Evolutionary conservation across 2,329 filamentous ascomycete genomes (phyloP).

Genomic region (Colletotrichum tofieldiae): DNA sequence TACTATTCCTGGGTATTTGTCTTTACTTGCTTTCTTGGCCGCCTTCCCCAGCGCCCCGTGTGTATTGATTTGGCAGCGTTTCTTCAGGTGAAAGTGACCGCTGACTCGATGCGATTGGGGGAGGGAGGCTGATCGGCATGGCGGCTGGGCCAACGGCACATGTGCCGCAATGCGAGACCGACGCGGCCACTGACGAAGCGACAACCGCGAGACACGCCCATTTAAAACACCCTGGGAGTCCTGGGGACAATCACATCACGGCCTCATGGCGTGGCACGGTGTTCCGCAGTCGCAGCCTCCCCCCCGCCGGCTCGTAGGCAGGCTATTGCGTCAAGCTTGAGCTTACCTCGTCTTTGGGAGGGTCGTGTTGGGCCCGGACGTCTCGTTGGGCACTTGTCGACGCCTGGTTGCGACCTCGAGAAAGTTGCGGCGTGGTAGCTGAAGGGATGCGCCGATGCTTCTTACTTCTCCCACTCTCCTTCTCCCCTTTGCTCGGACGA

Average conservation of each 20-base stretch:
- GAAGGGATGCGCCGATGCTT: neutral
- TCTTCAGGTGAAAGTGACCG: neutral
- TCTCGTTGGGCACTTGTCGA: no score
- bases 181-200: neutral
- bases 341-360: neutral
- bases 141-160: neutral
- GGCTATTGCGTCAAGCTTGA: conserved; percentile 7
- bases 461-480: neutral
- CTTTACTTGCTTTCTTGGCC: neutral
- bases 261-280: conserved; percentile 18
- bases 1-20: neutral
- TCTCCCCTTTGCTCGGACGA: conserved; percentile 22
- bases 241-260: neutral
- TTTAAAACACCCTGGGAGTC: neutral
- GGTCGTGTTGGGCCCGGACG: neutral
- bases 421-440: neutral
- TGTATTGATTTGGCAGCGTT: neutral
- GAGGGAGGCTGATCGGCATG: neutral
- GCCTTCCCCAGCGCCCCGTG: neutral
- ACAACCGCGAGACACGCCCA: conserved; percentile 17
- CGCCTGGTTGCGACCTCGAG: neutral
- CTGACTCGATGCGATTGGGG: conserved; percentile 11
- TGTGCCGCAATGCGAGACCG: conserved; percentile 2
- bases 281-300: neutral
- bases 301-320: conserved; percentile 16